Evolutionary conservation across 306 rosid genomes (phyloP).

Genomic region (Cercis canadensis): DNA sequence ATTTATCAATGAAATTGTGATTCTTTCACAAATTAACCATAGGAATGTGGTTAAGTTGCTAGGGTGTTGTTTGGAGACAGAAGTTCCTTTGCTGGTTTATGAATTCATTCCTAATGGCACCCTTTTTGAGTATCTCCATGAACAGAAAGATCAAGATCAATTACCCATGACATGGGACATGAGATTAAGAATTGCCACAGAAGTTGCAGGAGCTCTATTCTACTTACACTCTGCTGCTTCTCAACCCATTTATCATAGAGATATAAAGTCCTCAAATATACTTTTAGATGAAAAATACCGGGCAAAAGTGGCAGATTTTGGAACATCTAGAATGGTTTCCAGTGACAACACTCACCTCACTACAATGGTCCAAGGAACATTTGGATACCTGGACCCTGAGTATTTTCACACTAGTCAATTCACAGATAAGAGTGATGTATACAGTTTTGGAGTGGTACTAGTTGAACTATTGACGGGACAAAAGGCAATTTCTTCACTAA

Average conservation of each 20-base stretch:
- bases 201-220: neutral
- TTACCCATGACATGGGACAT: neutral
- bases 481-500: neutral
- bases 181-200: neutral
- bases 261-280: neutral
- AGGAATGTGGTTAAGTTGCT: neutral
- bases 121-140: neutral
- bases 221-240: neutral
- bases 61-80: neutral
- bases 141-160: neutral
- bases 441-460: neutral
- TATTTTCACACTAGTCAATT: neutral
- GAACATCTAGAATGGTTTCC: neutral
- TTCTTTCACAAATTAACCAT: neutral
- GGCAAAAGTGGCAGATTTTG: slow-evolving; percentile 14
- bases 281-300: neutral
- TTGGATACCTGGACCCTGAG: slow-evolving; percentile 12
- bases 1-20: neutral
- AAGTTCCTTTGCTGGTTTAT: slow-evolving; percentile 1
- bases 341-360: neutral
- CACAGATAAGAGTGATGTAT: slow-evolving; percentile 7
- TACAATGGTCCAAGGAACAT: neutral
- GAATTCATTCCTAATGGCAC: slow-evolving; percentile 1
- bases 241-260: neutral
- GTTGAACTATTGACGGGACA: neutral